phyloP scores from a whole-genome alignment of 441 rosid species.

The Jatropha multifida region DNA sequence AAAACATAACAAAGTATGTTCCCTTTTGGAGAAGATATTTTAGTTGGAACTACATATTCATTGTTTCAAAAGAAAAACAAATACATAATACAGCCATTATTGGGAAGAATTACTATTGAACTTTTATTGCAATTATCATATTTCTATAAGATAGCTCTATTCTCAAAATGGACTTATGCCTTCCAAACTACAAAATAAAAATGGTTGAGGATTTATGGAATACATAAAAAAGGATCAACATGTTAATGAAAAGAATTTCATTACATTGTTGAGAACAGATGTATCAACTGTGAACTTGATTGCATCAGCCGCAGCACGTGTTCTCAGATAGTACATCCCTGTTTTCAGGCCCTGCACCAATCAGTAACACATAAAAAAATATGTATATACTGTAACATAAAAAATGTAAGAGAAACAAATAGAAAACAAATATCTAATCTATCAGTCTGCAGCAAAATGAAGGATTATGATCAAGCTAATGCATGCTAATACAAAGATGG shows the following conservation, averaged over 20 bases:
- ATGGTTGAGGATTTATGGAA: not conserved
- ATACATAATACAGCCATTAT: constrained; percentile 1
- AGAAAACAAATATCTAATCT: not conserved
- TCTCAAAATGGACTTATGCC: not conserved
- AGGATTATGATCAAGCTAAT: not conserved
- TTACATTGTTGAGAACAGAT: constrained; percentile 45
- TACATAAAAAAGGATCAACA: not conserved
- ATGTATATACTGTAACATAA: not conserved
- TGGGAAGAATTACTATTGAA: not conserved
- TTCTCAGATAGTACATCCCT: constrained; percentile 80
- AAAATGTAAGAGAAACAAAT: not conserved
- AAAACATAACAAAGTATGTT: not conserved
- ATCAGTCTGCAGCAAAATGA: not conserved
- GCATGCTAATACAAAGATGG: not conserved
- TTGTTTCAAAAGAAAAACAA: constrained; percentile 26
- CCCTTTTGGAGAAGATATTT: constrained; percentile 33
- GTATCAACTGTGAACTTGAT: constrained; percentile 72
- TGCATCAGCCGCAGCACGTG: constrained; percentile 89
- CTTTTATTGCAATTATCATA: not conserved
- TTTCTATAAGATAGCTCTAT: not conserved
- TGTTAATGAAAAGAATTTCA: not conserved
- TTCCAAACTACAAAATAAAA: not conserved
- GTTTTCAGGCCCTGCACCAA: constrained; percentile 68
- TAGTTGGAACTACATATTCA: constrained; percentile 30
- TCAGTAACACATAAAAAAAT: not conserved